phyloP scores from a whole-genome alignment of 306 rosid species.

The Lotus japonicus region DNA sequence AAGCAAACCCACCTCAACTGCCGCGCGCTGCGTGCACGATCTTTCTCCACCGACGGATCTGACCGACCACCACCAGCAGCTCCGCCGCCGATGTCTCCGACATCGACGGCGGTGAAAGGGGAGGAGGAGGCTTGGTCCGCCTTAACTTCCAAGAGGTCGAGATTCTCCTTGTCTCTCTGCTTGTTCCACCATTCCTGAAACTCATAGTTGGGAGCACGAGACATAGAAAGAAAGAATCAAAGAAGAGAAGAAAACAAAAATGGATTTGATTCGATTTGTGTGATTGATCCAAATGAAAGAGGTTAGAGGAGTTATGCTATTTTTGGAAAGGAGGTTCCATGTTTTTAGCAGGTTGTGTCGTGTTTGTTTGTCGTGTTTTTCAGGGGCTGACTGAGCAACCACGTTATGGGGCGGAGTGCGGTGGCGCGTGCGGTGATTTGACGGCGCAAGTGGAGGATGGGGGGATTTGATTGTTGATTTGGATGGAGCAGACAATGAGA shows the following conservation, averaged over 20 bases:
- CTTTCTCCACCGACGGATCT: slow-evolving; percentile 53
- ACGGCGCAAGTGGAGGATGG: too few species aligned
- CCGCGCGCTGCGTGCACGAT: slow-evolving; percentile 66
- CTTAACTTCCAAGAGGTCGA: slow-evolving; percentile 29
- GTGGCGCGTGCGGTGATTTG: too few species aligned
- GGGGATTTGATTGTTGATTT: too few species aligned
- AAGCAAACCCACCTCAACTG: slow-evolving; percentile 77
- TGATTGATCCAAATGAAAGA: slow-evolving; percentile 17
- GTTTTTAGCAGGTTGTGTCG: slow-evolving; percentile 22
- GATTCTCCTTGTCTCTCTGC: slow-evolving; percentile 49
- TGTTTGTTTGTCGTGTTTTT: not conserved
- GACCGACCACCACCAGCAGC: slow-evolving; percentile 16
- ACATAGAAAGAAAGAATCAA: slow-evolving; percentile 29
- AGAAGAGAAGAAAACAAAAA: not conserved
- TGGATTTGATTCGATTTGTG: not conserved
- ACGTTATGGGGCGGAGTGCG: not conserved
- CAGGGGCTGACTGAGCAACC: not conserved
- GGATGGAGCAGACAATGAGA: too few species aligned
- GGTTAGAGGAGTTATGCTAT: slow-evolving; percentile 1
- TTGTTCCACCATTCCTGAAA: slow-evolving; percentile 99
- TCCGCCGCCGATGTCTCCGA: slow-evolving; percentile 14
- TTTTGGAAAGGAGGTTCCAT: slow-evolving; percentile 21
- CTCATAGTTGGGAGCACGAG: slow-evolving; percentile 77
- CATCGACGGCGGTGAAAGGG: slow-evolving; percentile 41
- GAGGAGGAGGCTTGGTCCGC: slow-evolving; percentile 8